A percentile compares a stretch with the other conserved stretches of the same genome.
Conservation (phyloP, 192 early-diverging fungal genomes). For the Backusella tuberculispora region DNA sequence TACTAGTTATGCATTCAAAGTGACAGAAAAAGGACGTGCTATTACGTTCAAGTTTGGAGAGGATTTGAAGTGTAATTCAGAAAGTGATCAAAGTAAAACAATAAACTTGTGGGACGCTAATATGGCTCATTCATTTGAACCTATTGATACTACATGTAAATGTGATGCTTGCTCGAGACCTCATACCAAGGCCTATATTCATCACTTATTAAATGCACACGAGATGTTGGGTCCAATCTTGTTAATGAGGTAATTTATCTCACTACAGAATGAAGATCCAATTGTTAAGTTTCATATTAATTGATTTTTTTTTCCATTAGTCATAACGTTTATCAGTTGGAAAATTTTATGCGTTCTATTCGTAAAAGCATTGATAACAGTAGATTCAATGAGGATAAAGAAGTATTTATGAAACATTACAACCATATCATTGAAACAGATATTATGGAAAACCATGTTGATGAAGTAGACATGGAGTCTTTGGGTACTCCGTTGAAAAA, state of each 20-base stretch:
- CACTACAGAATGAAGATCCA: not conserved
- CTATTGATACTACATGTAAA: conserved; percentile 61
- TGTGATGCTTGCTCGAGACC: conserved; percentile 66
- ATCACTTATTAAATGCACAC: conserved; percentile 71
- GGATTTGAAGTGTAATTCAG: not conserved
- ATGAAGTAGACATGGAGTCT: conserved; percentile 33
- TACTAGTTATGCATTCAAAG: conserved; percentile 59
- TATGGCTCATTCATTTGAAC: conserved; percentile 60
- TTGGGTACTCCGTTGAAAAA: conserved; percentile 38
- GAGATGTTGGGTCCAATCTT: conserved; percentile 82
- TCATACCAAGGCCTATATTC: conserved; percentile 74
- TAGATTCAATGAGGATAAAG: conserved; percentile 26
- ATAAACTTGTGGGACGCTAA: conserved; percentile 64
- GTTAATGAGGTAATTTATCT: conserved; percentile 60
- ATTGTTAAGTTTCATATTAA: not conserved
- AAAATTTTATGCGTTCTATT: conserved; percentile 36
- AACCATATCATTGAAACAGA: conserved; percentile 33
- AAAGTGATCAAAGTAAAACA: conserved; percentile 27
- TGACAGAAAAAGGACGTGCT: conserved; percentile 71
- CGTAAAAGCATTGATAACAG: conserved; percentile 29
- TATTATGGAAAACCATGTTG: conserved; percentile 27
- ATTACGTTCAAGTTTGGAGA: conserved; percentile 57
- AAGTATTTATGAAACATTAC: conserved; percentile 36
- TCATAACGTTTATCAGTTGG: conserved; percentile 39
- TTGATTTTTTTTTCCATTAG: conserved; percentile 25